These are phyloP conservation scores for Melanopsichium pennsylvanicum DNA, from an alignment of 1,284 basidiomycete genomes.

Conservation along the genomic window DNA sequence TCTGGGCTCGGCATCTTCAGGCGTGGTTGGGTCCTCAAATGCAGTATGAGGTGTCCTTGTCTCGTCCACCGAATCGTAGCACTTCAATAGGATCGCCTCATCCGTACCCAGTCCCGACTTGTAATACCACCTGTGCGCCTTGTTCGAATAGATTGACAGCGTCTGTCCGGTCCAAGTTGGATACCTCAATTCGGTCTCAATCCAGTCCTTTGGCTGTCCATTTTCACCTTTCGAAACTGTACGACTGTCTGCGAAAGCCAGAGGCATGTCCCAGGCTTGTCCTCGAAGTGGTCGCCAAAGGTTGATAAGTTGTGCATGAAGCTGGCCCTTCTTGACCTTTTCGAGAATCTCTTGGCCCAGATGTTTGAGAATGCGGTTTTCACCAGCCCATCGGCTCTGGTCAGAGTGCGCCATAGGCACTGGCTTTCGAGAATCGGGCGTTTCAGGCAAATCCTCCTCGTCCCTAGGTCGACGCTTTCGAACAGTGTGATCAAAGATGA, in stretches of 20 bases:
- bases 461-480: conserved; percentile 44
- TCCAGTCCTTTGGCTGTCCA: conserved; percentile 46
- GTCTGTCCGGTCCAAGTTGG: conserved; percentile 52
- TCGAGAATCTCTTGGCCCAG: conserved; percentile 49
- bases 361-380: conserved; percentile 50
- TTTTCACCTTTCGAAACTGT: conserved; percentile 67
- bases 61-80: conserved; percentile 68
- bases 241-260: conserved; percentile 73
- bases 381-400: conserved; percentile 51
- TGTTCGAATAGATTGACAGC: conserved; percentile 69
- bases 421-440: conserved; percentile 44
- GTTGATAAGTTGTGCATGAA: conserved; percentile 76
- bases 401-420: conserved; percentile 48
- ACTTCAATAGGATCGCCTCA: conserved; percentile 75
- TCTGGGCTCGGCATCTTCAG: conserved; percentile 43
- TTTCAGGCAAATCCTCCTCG: conserved; percentile 37
- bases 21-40: conserved; percentile 45
- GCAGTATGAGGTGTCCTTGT: conserved; percentile 57
- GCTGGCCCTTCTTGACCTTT: conserved; percentile 39
- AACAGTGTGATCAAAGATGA: conserved; percentile 57
- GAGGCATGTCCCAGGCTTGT: conserved; percentile 72
- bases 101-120: conserved; percentile 73
- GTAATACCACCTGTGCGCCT: conserved; percentile 75
- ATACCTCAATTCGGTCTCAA: conserved; percentile 42
- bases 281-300: conserved; percentile 75